Base-by-base conservation (phyloP, 2,329 filamentous ascomycete genomes). In the Talaromyces sp. region DNA sequence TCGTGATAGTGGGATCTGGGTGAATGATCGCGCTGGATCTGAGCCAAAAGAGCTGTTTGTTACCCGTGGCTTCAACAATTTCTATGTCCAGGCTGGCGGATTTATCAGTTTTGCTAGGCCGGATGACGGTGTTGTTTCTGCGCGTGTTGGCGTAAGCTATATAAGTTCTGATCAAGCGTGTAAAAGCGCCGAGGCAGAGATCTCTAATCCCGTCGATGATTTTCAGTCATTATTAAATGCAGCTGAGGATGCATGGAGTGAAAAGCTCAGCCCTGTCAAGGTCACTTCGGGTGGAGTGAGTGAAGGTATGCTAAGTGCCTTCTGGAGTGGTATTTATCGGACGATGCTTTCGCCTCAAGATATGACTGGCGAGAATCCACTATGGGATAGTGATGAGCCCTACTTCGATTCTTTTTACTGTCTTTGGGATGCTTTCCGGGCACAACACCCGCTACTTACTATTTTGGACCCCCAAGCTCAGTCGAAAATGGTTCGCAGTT, bases 331-430 rank as follows among this genome's bases (percentile, higher is more conserved):
- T 3, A 78, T 86, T 20, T 89, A 89, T 64, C 76, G 86, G n/a
- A 82, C 82, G 2, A 84, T 88, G 82, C 81, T 88, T 51, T 85
- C 82, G 47, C 86, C 86, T 2, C 85, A 88, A 60, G 86, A 89
- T 60, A 86, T 87, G 60, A 88, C 86, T 0, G 84, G 84, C 1
- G 86, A 89, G 65, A 89, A 89, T 55, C 84, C 84, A 2, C 64
- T 83, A 0, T 89, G 86, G 85, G 60, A 80, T 1, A 84, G 80
- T 36, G 74, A 72, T 2, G 85, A 87, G 65, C 86, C 85, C 0
- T 89, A 89, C 60, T 89, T 85, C 64, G 86, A 89, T 65, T 87
- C 84, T 0, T 88, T 87, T 54, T 90, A 90, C 32, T 64, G 62
- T 40, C 40, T 64, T 0, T 64, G 62, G 62, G 62, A 64, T 16